Base-by-base conservation (phyloP, 1,284 basidiomycete genomes). In the Ceratobasidium sp. region DNA sequence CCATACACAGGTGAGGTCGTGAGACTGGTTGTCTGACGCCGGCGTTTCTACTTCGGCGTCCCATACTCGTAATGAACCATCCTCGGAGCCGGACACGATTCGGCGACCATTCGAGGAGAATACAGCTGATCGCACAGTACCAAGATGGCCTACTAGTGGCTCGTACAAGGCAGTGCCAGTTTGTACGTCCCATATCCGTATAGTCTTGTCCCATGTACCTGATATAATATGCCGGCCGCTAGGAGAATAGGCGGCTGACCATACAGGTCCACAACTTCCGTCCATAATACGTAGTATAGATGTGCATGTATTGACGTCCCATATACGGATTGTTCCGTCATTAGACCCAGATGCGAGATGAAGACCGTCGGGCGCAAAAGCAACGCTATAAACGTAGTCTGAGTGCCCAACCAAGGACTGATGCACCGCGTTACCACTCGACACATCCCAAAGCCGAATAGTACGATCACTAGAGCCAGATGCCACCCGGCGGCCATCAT, bases 161-260 rank as follows among this genome's bases (percentile, higher is more conserved):
- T 39, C 34, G 8, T 21, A 34, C 6, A 28, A n/a, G 6, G 34
- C 14, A 1, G 18, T 21, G 18, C 62, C 71, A 14, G 43, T 59
- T 4, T 14, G 8, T 4, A 59, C 57, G 58, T 75, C 50, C 74
- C 74, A 75, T 1, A 75, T 9, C 2, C 64, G 62, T 21, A 75
- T 36, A n/a, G 55, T 74, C 23, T 69, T 58, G 61, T 75, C 74
- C 28, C 46, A 39, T 18, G 64, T 74, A 10, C 73, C 73, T n/a
- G 73, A 75, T 10, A 67, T 65, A 21, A 75, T 36, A 18, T 36
- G 26, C 1, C 14, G 30, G 32, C 74, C 69, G 36, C 73, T 58
- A 43, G 72, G 74, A 30, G 74, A 74, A 46, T 70, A 70, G 3
- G 55, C 34, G 16, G 62, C 45, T 18, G 67, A 71, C n/a, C 34